phyloP scores from a whole-genome alignment of 2,329 filamentous ascomycete genomes.

The Metarhizium guizhouense region DNA sequence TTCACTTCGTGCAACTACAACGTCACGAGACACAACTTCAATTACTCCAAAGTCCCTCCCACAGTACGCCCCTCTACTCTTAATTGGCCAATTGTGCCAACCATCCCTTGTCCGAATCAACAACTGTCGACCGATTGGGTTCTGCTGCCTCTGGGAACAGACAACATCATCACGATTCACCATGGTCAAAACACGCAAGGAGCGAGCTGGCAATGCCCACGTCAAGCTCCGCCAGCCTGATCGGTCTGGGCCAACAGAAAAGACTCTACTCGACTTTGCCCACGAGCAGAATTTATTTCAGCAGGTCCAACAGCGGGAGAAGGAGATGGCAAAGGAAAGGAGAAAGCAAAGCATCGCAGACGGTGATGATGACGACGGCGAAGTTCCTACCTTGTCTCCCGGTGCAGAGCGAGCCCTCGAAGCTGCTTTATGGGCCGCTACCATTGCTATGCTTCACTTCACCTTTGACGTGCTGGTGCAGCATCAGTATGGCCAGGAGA shows the following conservation, averaged over 20 bases:
- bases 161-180: not conserved
- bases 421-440: slow-evolving; percentile 47
- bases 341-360: slow-evolving; percentile 9
- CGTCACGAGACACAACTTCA: no score
- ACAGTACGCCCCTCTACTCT: no score
- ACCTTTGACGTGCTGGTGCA: slow-evolving; percentile 73
- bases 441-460: slow-evolving; percentile 64
- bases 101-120: no score
- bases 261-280: slow-evolving; percentile 68
- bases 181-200: slow-evolving; percentile 43
- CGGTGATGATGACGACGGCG: slow-evolving; percentile 18
- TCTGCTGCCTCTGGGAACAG: not conserved
- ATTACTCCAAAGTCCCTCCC: no score
- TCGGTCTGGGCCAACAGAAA: slow-evolving; percentile 47
- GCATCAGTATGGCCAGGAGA: slow-evolving; percentile 63
- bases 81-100: no score
- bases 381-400: slow-evolving; percentile 27
- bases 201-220: slow-evolving; percentile 35
- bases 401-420: slow-evolving; percentile 45
- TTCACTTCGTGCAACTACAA: no score
- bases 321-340: slow-evolving; percentile 18
- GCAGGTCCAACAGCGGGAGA: slow-evolving; percentile 31
- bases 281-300: slow-evolving; percentile 52
- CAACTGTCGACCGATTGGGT: no score
- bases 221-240: slow-evolving; percentile 63